phyloP scores from a whole-genome alignment of 2,329 filamentous ascomycete genomes.

The Aureobasidium uvarum region DNA sequence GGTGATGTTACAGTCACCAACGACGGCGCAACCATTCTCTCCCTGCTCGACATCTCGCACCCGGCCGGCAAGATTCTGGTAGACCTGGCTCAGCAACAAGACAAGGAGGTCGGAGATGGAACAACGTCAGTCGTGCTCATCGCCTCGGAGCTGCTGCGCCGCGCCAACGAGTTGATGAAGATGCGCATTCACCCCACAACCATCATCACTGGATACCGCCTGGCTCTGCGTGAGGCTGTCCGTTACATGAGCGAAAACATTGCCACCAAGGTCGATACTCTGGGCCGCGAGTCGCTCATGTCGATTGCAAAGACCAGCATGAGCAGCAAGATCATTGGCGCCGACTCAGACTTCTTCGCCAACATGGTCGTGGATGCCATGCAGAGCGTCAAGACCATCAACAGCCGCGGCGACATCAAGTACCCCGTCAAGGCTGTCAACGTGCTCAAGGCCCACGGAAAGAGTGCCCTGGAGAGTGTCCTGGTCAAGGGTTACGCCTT shows the following conservation, averaged over 20 bases:
- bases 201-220: slow-evolving; percentile 96
- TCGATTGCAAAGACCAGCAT: slow-evolving; percentile 98
- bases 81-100: slow-evolving; percentile 95
- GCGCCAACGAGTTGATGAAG: slow-evolving; percentile 98
- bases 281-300: slow-evolving; percentile 85
- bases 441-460: slow-evolving; percentile 96
- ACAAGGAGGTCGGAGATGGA: slow-evolving; percentile 98
- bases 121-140: slow-evolving; percentile 98
- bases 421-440: slow-evolving; percentile 99
- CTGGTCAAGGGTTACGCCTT: slow-evolving; percentile 95
- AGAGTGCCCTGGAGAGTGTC: slow-evolving; percentile 82
- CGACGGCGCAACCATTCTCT: slow-evolving; percentile 95
- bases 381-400: slow-evolving; percentile 87
- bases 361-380: slow-evolving; percentile 98
- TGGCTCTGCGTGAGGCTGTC: slow-evolving; percentile 91
- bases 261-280: slow-evolving; percentile 88
- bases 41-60: slow-evolving; percentile 93
- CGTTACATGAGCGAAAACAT: slow-evolving; percentile 99
- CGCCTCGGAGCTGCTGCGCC: slow-evolving; percentile 86
- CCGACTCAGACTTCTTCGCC: slow-evolving; percentile 94
- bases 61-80: slow-evolving; percentile 98
- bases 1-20: slow-evolving; percentile 99
- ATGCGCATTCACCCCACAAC: slow-evolving; percentile 99
- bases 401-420: slow-evolving; percentile 86
- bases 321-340: slow-evolving; percentile 98